Evolutionary conservation across 192 early-diverging fungal genomes (phyloP).

Genomic region (Coemansia sp.): DNA sequence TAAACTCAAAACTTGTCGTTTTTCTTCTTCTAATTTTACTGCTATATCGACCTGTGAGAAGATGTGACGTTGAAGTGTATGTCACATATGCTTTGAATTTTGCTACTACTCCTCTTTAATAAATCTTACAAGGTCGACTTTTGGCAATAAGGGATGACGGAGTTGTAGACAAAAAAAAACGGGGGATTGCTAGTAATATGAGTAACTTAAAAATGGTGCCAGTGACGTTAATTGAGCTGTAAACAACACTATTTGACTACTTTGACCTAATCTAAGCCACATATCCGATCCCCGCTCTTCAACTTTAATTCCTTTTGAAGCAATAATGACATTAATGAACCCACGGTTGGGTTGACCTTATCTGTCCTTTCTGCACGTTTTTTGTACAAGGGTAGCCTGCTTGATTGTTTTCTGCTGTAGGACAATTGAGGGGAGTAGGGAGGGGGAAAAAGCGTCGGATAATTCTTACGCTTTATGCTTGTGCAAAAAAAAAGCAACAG

Average conservation of each 20-base stretch:
- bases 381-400: background rate
- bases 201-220: background rate
- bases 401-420: background rate
- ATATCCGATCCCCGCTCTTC: background rate
- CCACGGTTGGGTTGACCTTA: background rate
- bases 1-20: background rate
- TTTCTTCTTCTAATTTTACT: background rate
- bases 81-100: background rate
- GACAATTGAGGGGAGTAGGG: background rate
- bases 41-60: background rate
- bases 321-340: background rate
- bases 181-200: background rate
- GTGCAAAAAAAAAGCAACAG: background rate
- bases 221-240: background rate
- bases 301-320: background rate
- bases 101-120: background rate
- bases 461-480: background rate
- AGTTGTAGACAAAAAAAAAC: background rate
- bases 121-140: background rate
- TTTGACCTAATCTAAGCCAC: background rate
- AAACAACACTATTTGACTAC: background rate
- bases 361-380: background rate
- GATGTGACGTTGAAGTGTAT: background rate
- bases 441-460: background rate
- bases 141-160: background rate